These are phyloP conservation scores for Blepharisma undulans DNA, from an alignment of 169 alveolate species.

Conservation along the genomic window DNA sequence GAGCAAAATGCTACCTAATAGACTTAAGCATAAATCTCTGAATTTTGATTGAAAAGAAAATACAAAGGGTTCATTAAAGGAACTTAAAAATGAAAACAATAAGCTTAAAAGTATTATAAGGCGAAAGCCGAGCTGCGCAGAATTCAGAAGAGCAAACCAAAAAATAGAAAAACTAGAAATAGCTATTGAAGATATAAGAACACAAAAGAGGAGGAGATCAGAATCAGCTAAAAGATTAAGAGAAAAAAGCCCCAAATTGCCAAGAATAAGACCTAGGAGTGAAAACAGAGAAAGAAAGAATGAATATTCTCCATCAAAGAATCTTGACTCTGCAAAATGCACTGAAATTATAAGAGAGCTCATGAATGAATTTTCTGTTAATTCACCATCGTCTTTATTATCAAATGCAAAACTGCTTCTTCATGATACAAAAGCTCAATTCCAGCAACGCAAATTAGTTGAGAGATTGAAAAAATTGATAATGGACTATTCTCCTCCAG, in stretches of 20 bases:
- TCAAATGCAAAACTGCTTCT: not conserved
- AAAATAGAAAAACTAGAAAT: not conserved
- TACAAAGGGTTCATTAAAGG: not conserved
- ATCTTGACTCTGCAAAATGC: not conserved
- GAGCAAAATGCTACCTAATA: not conserved
- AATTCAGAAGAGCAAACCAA: not conserved
- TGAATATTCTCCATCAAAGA: not conserved
- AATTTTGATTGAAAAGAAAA: not conserved
- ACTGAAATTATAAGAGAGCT: not conserved
- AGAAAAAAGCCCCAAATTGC: not conserved
- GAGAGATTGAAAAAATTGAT: not conserved
- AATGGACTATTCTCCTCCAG: conserved; percentile 34
- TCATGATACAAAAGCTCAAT: not conserved
- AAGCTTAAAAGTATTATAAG: not conserved
- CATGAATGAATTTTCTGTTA: not conserved
- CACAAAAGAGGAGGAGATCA: not conserved
- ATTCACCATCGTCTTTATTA: not conserved
- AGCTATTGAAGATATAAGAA: not conserved
- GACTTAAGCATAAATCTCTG: not conserved
- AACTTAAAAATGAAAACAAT: not conserved
- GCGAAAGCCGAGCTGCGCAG: not conserved
- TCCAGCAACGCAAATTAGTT: not conserved
- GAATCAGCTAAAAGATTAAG: not conserved
- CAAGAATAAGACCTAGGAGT: not conserved
- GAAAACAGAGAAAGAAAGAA: not conserved